A percentile compares a stretch with the other conserved stretches of the same genome.
Conservation (phyloP, 805 yeast species). For the Ogataea henricii region DNA sequence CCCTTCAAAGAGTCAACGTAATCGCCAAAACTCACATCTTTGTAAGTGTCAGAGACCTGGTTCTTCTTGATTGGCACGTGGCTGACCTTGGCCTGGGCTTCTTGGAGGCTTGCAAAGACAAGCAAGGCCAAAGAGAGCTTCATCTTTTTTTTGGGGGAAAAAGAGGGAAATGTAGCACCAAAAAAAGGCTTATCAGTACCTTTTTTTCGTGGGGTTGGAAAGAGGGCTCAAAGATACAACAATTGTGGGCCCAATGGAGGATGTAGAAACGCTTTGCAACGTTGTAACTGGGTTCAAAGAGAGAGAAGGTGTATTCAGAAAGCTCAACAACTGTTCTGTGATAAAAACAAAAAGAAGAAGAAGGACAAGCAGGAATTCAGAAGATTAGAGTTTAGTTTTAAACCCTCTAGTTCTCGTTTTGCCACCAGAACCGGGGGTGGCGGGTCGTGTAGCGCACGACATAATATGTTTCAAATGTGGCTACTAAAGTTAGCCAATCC, state of each 20-base stretch:
- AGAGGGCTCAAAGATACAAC: constrained; percentile 1
- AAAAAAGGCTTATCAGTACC: constrained; percentile 1
- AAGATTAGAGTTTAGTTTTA: background rate
- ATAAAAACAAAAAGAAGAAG: background rate
- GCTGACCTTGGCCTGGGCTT: constrained; percentile 46
- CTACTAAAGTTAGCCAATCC: background rate
- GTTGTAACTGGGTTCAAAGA: too few relatives aligned
- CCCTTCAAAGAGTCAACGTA: constrained; percentile 50
- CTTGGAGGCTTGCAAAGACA: constrained; percentile 18
- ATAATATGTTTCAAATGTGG: constrained; percentile 1
- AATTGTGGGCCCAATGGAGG: background rate
- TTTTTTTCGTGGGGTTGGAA: constrained; percentile 1
- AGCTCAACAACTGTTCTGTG: too few relatives aligned
- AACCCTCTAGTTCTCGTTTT: background rate
- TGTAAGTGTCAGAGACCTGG: constrained; percentile 48
- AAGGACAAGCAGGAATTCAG: background rate
- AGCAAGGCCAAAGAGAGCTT: constrained; percentile 3
- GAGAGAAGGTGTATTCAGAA: too few relatives aligned
- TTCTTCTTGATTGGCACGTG: constrained; percentile 49
- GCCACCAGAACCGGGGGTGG: constrained; percentile 9
- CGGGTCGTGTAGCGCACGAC: constrained; percentile 6
- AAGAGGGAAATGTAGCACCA: background rate
- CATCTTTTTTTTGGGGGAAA: background rate
- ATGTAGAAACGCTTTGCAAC: background rate
- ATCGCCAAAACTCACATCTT: constrained; percentile 45